phyloP scores from a whole-genome alignment of 78 protist species.

The Dictyostelium brefeldianum region DNA sequence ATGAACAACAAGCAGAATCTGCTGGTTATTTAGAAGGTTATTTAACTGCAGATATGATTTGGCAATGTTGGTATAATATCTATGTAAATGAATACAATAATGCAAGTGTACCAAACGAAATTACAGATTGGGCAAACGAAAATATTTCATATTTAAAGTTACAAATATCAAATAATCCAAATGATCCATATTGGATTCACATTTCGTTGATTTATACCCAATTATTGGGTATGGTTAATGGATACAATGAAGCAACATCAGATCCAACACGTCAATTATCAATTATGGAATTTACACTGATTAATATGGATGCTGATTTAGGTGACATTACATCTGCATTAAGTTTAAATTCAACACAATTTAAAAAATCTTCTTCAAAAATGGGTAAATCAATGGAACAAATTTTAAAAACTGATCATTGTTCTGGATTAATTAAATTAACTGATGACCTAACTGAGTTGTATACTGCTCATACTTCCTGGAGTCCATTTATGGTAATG shows the following conservation, averaged over 20 bases:
- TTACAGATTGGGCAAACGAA: constrained; percentile 5
- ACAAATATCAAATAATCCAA: constrained; percentile 22
- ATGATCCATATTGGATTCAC: constrained; percentile 81
- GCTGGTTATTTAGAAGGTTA: constrained; percentile 88
- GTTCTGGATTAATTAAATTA: constrained; percentile 85
- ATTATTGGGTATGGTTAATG: constrained; percentile 60
- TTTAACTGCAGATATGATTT: constrained; percentile 49
- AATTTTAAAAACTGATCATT: constrained; percentile 55
- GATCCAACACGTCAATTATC: constrained; percentile 25
- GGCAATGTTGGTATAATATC: constrained; percentile 50
- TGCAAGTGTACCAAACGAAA: neutral
- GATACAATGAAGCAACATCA: constrained; percentile 32
- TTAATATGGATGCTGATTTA: constrained; percentile 72
- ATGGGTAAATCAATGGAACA: neutral
- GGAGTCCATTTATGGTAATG: constrained; percentile 18
- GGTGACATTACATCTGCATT: constrained; percentile 22
- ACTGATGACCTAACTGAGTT: constrained; percentile 52
- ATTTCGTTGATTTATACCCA: constrained; percentile 44
- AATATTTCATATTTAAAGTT: constrained; percentile 25
- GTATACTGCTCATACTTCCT: constrained; percentile 46
- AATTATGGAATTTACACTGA: constrained; percentile 27
- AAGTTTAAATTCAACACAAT: neutral
- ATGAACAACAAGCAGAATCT: constrained; percentile 43
- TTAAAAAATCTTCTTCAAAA: neutral
- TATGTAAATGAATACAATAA: constrained; percentile 13